A percentile compares a stretch with the other conserved stretches of the same genome.
These are phyloP conservation scores for Escovopsis sp. DNA, from an alignment of 2,329 filamentous ascomycete genomes.

Conservation along the genomic window DNA sequence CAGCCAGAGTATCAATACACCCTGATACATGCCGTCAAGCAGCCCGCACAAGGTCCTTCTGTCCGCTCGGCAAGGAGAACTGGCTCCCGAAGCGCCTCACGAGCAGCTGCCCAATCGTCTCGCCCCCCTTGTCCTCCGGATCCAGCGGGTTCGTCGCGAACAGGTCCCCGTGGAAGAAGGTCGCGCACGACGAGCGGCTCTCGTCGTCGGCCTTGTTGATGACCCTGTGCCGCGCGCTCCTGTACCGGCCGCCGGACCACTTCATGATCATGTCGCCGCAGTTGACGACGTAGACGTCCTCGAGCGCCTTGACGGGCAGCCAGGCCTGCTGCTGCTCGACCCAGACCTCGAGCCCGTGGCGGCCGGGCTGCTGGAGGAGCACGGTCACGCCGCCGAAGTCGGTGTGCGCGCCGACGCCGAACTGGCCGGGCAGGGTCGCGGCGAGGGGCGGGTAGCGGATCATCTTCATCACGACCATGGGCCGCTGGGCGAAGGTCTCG, in stretches of 20 bases:
- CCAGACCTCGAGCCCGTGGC: constrained; percentile 16
- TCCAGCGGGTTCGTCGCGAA: constrained; percentile 13
- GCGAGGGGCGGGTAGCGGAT: constrained; percentile 10
- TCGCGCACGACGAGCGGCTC: constrained; percentile 3
- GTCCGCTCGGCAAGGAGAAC: not conserved
- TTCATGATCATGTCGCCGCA: constrained; percentile 22
- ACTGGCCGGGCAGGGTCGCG: not conserved
- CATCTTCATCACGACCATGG: constrained; percentile 9
- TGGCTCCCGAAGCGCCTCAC: constrained; percentile 10
- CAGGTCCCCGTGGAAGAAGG: constrained; percentile 14
- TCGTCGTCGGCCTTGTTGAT: constrained; percentile 6
- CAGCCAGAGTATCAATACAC: no score
- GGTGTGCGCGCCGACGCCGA: constrained; percentile 13
- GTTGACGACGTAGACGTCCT: constrained; percentile 22
- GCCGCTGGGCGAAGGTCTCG: constrained; percentile 9
- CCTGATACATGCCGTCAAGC: no score
- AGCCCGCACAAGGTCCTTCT: no score
- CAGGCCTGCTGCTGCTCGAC: constrained; percentile 12
- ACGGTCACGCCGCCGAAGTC: constrained; percentile 18
- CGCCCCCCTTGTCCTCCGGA: constrained; percentile 7
- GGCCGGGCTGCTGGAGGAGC: constrained; percentile 16
- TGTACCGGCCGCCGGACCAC: constrained; percentile 16
- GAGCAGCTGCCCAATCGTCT: constrained; percentile 11
- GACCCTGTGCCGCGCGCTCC: constrained; percentile 16
- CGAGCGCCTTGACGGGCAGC: constrained; percentile 16